Evolutionary conservation across 768 basidiomycete species (phyloP), one percentile per base, ranked within the genome.

Genomic region (Pisolithus tinctorius): DNA sequence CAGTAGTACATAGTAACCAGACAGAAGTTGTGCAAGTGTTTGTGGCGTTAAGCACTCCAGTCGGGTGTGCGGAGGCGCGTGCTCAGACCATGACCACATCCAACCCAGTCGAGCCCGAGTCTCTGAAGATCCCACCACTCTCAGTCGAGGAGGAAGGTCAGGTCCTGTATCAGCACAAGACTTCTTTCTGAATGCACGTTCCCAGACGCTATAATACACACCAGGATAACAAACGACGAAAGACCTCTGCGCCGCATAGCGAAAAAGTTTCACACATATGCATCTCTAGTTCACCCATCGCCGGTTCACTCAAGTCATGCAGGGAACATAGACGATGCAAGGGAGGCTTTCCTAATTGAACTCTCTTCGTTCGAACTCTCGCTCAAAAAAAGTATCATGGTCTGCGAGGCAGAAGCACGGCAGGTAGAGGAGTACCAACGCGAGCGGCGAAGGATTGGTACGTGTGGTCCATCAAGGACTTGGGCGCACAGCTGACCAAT

Each of bases 381-480:
- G 49, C 70, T 93, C 57, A 80, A 84, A 71, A 93, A 92, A 69
- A 86, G 80, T 57, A 72, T 75, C 34, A 86, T 92, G 81, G 83
- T 89, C 42, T 91, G 88, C 60, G 84, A 91, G 62, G 91, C 89
- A 7, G 90, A 93, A 70, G 78, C 80, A 48, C 75, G 89, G 59
- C 88, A 93, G 69, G 89, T 91, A 1, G 83, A 88, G 59, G 84
- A 90, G 64, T 93, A 93, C 62, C 78, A 88, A 58, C 73, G 77
- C 41, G 88, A 89, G 59, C 78, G 79, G 45, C 75, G 79, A 58
- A 69, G 79, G 55, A 87, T 91, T 60, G 87, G 90, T 87, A 63
- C 42, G 80, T 36, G 31, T 73, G n/a, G 11, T 6, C 27, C 42
- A 30, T 3, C 25, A 3, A 8, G 23, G 23, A 23, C 36, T 20